A percentile compares a stretch with the other conserved stretches of the same genome.
phyloP scores from a whole-genome alignment of 139 green algal species.

The Chlamydomonas schloesseri region DNA sequence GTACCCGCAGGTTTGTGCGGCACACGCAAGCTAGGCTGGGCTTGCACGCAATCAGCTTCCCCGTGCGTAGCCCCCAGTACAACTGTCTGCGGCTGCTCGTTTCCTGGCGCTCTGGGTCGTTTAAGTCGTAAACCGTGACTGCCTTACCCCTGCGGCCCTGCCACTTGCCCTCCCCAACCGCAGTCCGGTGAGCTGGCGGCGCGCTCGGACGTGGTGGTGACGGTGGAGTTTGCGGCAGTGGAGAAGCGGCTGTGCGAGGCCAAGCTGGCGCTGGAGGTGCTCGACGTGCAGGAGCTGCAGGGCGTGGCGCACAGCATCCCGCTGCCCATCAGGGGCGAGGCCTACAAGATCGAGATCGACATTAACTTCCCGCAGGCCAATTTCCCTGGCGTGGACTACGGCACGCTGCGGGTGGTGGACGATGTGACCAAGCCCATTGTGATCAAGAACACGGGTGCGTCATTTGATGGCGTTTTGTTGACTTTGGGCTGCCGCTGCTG shows the following conservation, averaged over 20 bases:
- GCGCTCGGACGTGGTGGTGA: conserved; percentile 58
- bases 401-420: conserved; percentile 73
- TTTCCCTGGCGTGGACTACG: conserved; percentile 69
- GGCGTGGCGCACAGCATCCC: conserved; percentile 63
- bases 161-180: background rate
- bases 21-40: background rate
- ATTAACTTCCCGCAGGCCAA: conserved; percentile 73
- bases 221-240: conserved; percentile 71
- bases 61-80: too few species aligned
- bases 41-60: too few species aligned
- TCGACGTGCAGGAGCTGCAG: conserved; percentile 62
- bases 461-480: too few species aligned
- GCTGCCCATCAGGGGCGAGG: conserved; percentile 78
- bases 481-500: too few species aligned
- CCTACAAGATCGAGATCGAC: conserved; percentile 81
- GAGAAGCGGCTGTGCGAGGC: conserved; percentile 70
- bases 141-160: too few species aligned
- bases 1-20: conserved; percentile 14
- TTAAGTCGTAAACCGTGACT: too few species aligned
- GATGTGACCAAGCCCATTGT: conserved; percentile 52
- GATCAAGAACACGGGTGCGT: conserved; percentile 73
- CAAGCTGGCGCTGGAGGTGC: conserved; percentile 66
- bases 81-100: too few species aligned
- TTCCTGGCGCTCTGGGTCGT: too few species aligned
- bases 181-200: conserved; percentile 67